Evolutionary conservation across 129 eudicot species (phyloP), one percentile per base, ranked within the genome.

Genomic region (Chrysanthemum makinoi): DNA sequence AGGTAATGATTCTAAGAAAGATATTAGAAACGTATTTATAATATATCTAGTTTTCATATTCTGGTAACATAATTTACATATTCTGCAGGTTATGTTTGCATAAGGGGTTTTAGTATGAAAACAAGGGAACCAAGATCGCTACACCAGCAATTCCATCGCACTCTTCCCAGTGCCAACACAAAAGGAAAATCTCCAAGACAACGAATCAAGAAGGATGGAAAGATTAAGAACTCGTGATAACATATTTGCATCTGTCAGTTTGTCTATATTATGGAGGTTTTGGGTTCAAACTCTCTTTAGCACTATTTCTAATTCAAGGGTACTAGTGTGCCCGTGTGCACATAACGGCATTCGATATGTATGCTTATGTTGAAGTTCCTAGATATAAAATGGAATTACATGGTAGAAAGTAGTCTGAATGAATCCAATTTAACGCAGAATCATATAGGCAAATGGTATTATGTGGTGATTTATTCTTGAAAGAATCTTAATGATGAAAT

Each of bases 21-120:
- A 39, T 39, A 39, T 39, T 39, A 39, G 47, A 24, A 7, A 24
- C 9, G 28, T 6, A 52, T 28, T 26, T 2, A 9, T 8, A 68
- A 51, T 20, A 35, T 17, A 17, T 12, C 2, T 11, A 44, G 53
- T 39, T 16, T 35, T 53, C 24, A 10, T 13, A 57, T 18, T 11
- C 18, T 10, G 30, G n/a, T 22, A 52, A 53, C 17, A 16, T 8
- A 10, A 52, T 15, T 13, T 68, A 12, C 19, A 19, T 13, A 9
- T 26, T 71, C 35, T 66, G 70, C 69, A 72, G 82, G 78, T 8
- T 79, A 79, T 58, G 65, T 79, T 56, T 79, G 82, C 57, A 49
- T 79, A 17, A 39, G 78, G 54, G 77, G 82, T 3, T 79, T 79
- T 12, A 83, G 11, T 64, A 69, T 51, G 75, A 69, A 61, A 48